A percentile compares a stretch with the other conserved stretches of the same genome.
These are phyloP conservation scores for Canariomyces notabilis DNA, from an alignment of 2,329 filamentous ascomycete species.

Conservation along the genomic window DNA sequence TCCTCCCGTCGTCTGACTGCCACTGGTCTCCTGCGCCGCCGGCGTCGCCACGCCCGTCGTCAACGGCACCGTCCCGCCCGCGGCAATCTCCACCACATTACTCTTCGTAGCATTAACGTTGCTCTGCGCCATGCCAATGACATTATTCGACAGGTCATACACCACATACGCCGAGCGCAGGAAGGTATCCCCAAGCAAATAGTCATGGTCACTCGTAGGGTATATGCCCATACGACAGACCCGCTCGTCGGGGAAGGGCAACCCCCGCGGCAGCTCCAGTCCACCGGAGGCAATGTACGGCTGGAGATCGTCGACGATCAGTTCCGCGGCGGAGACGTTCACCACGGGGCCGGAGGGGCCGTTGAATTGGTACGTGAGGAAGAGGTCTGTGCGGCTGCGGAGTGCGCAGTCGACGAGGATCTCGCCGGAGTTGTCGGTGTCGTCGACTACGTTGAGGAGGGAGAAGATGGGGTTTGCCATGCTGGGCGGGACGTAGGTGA, in stretches of 20 bases:
- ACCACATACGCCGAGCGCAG: conserved; percentile 42
- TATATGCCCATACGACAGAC: not conserved
- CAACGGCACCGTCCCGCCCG: not conserved
- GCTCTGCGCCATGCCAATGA: not conserved
- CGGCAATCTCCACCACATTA: not conserved
- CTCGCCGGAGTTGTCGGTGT: not conserved
- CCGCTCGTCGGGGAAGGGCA: not conserved
- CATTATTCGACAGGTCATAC: conserved; percentile 30
- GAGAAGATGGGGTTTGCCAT: not conserved
- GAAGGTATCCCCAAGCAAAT: conserved; percentile 41
- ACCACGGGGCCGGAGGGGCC: not conserved
- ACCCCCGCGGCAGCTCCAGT: not conserved
- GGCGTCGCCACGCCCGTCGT: not conserved
- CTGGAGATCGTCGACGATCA: conserved; percentile 3
- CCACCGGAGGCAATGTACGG: not conserved
- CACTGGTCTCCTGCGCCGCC: not conserved
- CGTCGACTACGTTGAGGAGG: not conserved
- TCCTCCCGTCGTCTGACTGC: too few species aligned
- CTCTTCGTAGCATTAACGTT: not conserved
- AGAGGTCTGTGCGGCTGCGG: not conserved
- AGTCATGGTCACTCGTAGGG: not conserved
- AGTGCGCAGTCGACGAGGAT: conserved; percentile 2
- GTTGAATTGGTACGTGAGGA: conserved; percentile 6
- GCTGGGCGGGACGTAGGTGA: conserved; percentile 5
- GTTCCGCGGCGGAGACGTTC: conserved; percentile 5